Base-by-base conservation (phyloP, 2,329 filamentous ascomycete genomes). In the Apiospora malaysiana region DNA sequence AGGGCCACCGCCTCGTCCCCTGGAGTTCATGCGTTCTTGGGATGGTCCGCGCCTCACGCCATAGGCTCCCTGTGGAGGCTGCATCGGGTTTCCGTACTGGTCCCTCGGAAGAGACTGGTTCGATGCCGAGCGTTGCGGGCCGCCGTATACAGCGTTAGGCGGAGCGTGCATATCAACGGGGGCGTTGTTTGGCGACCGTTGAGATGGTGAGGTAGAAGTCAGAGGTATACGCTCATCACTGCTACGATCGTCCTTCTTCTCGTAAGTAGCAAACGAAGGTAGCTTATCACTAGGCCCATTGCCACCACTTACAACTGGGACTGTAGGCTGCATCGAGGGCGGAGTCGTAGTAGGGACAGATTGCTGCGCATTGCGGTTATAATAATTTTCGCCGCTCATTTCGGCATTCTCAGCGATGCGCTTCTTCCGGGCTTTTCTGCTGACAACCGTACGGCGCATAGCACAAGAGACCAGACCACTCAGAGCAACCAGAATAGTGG, bases 321-420 rank as follows among this genome's bases (percentile, higher is more conserved):
- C 82, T 25, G 89, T 89, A 9, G 90, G 88, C 73, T 92, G 87
- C 73, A 86, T 82, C 2, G 56, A 45, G 1, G 49, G 25, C 6
- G 79, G 78, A 5, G 83, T 79, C 3, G 80, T 78, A 10, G 80
- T 79, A 49, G 82, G 77, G 46, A 85, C 79, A 72, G 90, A 87
- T 68, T 84, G 82, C 72, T 89, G 86, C 47, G 84, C 87, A 81
- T 92, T 89, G 71, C 91, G 88, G 77, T 91, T 92, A 82, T 97
- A 98, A 80, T 92, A 98, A 78, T 95, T 96, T 77, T 96, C 91
- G 40, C 95, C 95, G 79, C 93, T 98, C 95, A 98, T 98, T 80
- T 98, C 95, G 9, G 95, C 94, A 79, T 98, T 97, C 81, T 97
- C 93, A 2, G 91, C 94, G 79, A 98, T 97, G 65, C 94, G 90